A percentile compares a stretch with the other conserved stretches of the same genome.
Conservation (phyloP, 169 alveolate genomes). For the Plasmodium fragile region DNA sequence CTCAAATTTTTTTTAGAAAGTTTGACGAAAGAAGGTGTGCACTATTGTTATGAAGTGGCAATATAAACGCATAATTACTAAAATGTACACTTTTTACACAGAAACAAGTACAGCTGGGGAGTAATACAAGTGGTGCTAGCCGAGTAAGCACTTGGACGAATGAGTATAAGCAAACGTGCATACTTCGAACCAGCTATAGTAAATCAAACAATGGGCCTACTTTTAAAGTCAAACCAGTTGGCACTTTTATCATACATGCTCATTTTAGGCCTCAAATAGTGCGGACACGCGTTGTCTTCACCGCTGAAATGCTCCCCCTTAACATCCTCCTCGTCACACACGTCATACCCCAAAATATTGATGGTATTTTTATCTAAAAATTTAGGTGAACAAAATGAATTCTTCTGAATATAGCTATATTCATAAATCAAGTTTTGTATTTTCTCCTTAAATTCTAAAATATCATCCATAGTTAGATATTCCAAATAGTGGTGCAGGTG, state of each 20-base stretch:
- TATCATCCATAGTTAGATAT: conserved; percentile 76
- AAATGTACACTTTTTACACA: not conserved
- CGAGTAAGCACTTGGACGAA: not conserved
- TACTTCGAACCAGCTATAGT: not conserved
- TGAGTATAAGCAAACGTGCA: not conserved
- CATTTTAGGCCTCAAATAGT: conserved; percentile 38
- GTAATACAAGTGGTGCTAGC: not conserved
- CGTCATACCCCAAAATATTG: conserved; percentile 52
- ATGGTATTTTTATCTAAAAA: conserved; percentile 57
- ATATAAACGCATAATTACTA: not conserved
- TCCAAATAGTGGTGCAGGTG: conserved; percentile 93
- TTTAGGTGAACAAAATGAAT: conserved; percentile 71
- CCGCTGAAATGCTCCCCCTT: not conserved
- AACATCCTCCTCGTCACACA: conserved; percentile 44
- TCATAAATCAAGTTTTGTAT: conserved; percentile 81
- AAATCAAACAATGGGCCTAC: conserved; percentile 48
- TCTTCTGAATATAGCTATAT: conserved; percentile 65
- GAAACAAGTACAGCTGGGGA: not conserved
- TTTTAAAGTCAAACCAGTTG: conserved; percentile 74
- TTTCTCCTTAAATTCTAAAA: conserved; percentile 82
- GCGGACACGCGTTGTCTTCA: conserved; percentile 17
- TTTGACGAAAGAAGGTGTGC: not conserved
- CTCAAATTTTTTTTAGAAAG: not conserved
- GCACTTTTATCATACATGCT: conserved; percentile 1
- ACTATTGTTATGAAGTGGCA: not conserved